Evolutionary conservation across 176 grass and related monocot species (phyloP), one percentile per base, ranked within the genome.

Genomic region (Otatea glauca): DNA sequence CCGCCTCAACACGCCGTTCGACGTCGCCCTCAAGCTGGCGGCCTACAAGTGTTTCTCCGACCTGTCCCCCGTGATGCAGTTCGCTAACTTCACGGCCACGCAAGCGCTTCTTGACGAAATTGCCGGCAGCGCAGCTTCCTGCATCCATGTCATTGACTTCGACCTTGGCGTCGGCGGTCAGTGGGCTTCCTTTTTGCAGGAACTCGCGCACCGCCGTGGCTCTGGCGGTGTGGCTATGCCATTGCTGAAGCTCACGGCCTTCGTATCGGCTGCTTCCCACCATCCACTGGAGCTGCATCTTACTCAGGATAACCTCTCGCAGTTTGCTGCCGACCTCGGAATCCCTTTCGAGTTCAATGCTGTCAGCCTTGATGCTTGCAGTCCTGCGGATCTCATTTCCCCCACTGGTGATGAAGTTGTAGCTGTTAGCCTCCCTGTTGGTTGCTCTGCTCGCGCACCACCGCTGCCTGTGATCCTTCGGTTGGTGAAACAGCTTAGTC

Each of bases 171-270:
- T 94, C 0, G 92, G 92, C 24, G 92, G 90, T 17, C 95, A 97
- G 72, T 97, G 95, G 95, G 91, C 95, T 9, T 92, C 95, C 24
- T 97, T 97, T 78, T 75, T 97, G 88, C 92, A 94, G 80, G 95
- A 97, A 82, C 86, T 97, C 7, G 90, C 95, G 7, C 86, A 94
- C 60, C 74, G 74, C 58, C 68, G 82, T 15, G 61, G 90, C 29
- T 21, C 77, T 1, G 62, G 85, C 7, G 73, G 82, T 35, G 65
- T 16, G 64, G 65, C 62, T 37, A 62, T 76, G 83, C 89, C 84
- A 1, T 66, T 91, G 64, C 78, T 97, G 23, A 94, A 92, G 83
- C 80, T 97, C 8, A 94, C 92, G 2, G 90, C 90, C 51, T 84
- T 94, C 16, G 83, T 97, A 17, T 90, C 94, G 21, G 14, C 74